phyloP scores from a whole-genome alignment of 768 basidiomycete genomes.

The Dentipellis sp. region DNA sequence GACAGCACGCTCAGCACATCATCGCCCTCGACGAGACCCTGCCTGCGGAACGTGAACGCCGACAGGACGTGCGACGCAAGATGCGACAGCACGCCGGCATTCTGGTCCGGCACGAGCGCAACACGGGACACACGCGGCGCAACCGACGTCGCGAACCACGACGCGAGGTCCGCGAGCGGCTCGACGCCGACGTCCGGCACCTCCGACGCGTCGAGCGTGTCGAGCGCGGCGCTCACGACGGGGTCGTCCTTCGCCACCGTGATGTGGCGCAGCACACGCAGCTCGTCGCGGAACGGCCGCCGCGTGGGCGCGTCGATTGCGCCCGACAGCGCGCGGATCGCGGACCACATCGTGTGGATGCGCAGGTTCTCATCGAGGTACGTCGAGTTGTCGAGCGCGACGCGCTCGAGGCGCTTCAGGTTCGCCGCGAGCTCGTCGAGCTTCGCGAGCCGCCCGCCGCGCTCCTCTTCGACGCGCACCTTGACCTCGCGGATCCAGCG shows the following conservation, averaged over 20 bases:
- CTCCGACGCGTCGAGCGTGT: slow-evolving; percentile 58
- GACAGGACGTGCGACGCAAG: slow-evolving; percentile 74
- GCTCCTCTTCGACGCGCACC: slow-evolving; percentile 91
- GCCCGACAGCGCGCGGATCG: slow-evolving; percentile 70
- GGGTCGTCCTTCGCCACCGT: slow-evolving; percentile 64
- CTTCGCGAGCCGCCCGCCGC: slow-evolving; percentile 89
- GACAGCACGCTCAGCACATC: slow-evolving; percentile 86
- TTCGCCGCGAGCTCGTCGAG: slow-evolving; percentile 88
- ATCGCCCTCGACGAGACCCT: slow-evolving; percentile 68
- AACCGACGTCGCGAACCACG: slow-evolving; percentile 85
- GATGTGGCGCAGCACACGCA: slow-evolving; percentile 72
- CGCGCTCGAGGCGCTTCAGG: slow-evolving; percentile 83
- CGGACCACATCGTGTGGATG: slow-evolving; percentile 87
- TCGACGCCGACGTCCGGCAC: slow-evolving; percentile 78
- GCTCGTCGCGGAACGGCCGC: slow-evolving; percentile 83
- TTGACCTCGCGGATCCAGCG: slow-evolving; percentile 97
- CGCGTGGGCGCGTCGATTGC: slow-evolving; percentile 56
- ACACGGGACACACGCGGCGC: slow-evolving; percentile 78
- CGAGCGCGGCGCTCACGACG: slow-evolving; percentile 55
- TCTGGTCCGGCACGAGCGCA: slow-evolving; percentile 86
- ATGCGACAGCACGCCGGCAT: slow-evolving; percentile 83
- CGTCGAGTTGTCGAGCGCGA: slow-evolving; percentile 83
- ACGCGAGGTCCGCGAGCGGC: slow-evolving; percentile 79
- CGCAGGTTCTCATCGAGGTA: slow-evolving; percentile 93
- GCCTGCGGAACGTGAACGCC: slow-evolving; percentile 67